These are phyloP conservation scores for Ceriops tagal DNA, from an alignment of 345 rosid genomes.

Conservation along the genomic window DNA sequence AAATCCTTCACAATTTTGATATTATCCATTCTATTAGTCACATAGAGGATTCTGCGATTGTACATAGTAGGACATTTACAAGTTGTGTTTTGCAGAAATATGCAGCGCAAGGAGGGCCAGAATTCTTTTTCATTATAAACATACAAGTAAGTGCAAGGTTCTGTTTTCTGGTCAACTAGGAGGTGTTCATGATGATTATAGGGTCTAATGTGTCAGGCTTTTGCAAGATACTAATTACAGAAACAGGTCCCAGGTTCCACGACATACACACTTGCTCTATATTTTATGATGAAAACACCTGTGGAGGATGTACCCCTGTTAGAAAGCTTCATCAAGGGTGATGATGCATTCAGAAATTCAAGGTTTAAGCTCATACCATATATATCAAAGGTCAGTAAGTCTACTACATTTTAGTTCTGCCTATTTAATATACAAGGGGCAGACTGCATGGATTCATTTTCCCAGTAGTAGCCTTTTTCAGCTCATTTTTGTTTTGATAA, in stretches of 20 bases:
- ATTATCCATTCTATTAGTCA: constrained; percentile 5
- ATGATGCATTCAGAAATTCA: constrained; percentile 83
- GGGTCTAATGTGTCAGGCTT: neutral
- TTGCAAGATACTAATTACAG: constrained; percentile 15
- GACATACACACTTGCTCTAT: constrained; percentile 74
- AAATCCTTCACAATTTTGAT: constrained; percentile 5
- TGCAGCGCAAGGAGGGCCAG: constrained; percentile 84
- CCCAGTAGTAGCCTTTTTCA: neutral
- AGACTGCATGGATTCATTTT: neutral
- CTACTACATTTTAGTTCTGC: neutral
- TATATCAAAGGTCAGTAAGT: constrained; percentile 74
- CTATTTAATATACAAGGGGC: neutral
- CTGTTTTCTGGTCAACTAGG: constrained; percentile 9
- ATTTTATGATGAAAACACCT: constrained; percentile 84
- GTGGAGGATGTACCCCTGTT: constrained; percentile 75
- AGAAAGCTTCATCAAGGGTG: constrained; percentile 72
- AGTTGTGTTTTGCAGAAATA: constrained; percentile 57
- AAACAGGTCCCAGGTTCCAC: constrained; percentile 88
- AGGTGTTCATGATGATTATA: neutral
- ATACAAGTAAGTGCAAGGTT: constrained; percentile 57
- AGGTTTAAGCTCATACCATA: constrained; percentile 97
- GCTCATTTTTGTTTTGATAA: no score
- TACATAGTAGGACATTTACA: constrained; percentile 3
- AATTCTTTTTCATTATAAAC: constrained; percentile 83
- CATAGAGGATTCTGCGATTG: neutral